Evolutionary conservation across 768 basidiomycete species (phyloP).

Genomic region (Termitomyces heimii): DNA sequence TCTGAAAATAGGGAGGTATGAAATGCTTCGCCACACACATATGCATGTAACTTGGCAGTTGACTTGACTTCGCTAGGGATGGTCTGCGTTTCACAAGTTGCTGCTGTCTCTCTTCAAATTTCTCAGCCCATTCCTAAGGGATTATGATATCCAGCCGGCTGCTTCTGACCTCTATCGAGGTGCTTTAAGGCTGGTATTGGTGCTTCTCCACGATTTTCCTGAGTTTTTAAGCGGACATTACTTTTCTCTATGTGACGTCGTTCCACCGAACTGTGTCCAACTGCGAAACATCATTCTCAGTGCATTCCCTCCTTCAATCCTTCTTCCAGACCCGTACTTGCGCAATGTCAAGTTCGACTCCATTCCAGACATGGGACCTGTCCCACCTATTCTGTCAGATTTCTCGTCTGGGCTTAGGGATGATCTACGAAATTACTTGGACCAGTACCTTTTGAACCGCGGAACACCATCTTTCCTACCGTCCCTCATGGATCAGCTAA

Average conservation of each 20-base stretch:
- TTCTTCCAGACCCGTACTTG: conserved; percentile 84
- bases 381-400: conserved; percentile 89
- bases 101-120: conserved; percentile 94
- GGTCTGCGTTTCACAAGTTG: conserved; percentile 94
- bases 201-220: conserved; percentile 97
- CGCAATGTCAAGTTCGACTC: conserved; percentile 68
- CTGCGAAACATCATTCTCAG: conserved; percentile 94
- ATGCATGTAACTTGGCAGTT: not conserved
- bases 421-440: conserved; percentile 73
- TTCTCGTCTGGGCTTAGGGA: conserved; percentile 79
- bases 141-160: conserved; percentile 72
- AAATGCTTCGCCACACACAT: not conserved
- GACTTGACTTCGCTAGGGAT: conserved; percentile 48
- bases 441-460: conserved; percentile 79
- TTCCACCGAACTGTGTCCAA: conserved; percentile 91
- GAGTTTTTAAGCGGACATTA: conserved; percentile 97
- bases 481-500: conserved; percentile 76
- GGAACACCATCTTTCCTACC: conserved; percentile 65
- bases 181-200: conserved; percentile 82
- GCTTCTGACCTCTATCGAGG: conserved; percentile 89
- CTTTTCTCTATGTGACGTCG: conserved; percentile 90
- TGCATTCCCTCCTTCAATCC: conserved; percentile 81
- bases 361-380: conserved; percentile 86
- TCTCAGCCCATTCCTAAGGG: conserved; percentile 83
- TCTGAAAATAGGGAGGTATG: conserved; percentile 83